A percentile compares a stretch with the other conserved stretches of the same genome.
These are phyloP conservation scores for Solanum tarijense DNA, from an alignment of 257 asterid genomes.

Conservation along the genomic window DNA sequence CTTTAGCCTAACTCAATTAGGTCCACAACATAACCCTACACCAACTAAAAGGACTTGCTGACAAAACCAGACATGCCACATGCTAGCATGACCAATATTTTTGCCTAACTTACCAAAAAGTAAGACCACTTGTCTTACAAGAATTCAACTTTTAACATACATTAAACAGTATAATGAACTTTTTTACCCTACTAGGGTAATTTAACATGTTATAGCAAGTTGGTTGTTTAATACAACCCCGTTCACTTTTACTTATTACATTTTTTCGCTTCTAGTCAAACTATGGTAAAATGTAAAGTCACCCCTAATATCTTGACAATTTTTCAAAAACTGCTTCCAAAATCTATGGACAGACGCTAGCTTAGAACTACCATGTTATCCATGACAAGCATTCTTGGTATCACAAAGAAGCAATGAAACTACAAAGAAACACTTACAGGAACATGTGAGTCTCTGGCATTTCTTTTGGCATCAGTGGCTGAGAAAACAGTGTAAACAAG, in stretches of 20 bases:
- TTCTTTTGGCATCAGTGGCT: slow-evolving; percentile 77
- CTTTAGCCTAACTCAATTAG: neutral
- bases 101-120: neutral
- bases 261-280: neutral
- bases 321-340: neutral
- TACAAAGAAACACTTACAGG: slow-evolving; percentile 27
- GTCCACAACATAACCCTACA: neutral
- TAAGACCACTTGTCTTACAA: neutral
- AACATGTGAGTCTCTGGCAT: slow-evolving; percentile 65
- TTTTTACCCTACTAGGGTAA: neutral
- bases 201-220: neutral
- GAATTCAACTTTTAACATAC: neutral
- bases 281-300: neutral
- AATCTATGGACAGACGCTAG: neutral
- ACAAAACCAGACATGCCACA: neutral
- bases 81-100: neutral
- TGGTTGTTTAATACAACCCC: no score
- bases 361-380: neutral
- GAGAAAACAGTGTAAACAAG: slow-evolving; percentile 73
- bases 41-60: neutral
- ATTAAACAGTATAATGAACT: neutral
- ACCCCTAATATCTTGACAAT: neutral
- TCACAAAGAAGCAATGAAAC: neutral
- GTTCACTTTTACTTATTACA: fast-evolving
- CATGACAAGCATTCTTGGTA: neutral